Base-by-base conservation (phyloP, 1,284 basidiomycete species). In the Cutaneotrichosporon sp. region DNA sequence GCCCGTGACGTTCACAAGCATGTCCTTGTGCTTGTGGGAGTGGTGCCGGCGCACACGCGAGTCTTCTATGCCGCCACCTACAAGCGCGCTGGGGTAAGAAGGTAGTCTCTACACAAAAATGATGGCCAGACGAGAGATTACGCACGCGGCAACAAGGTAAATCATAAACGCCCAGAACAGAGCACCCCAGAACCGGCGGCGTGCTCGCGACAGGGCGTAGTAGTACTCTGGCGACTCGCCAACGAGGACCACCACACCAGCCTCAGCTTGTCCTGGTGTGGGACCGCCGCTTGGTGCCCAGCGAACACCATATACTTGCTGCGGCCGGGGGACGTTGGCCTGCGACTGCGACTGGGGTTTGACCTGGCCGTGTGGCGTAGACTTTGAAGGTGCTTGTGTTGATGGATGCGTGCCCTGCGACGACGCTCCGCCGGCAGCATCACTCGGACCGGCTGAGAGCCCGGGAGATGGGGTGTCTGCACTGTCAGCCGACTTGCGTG, bases 91-190 rank as follows among this genome's bases (percentile, higher is more conserved):
- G 26, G n/a, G n/a, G n/a, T n/a, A n/a, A n/a, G n/a, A n/a, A n/a
- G n/a, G n/a, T n/a, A n/a, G n/a, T n/a, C n/a, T n/a, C n/a, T n/a
- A n/a, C n/a, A n/a, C n/a, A n/a, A n/a, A n/a, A n/a, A n/a, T n/a
- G n/a, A n/a, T n/a, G n/a, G n/a, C n/a, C n/a, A 30, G 26, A 30
- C 7, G 7, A 30, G 10, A 30, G 26, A 42, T 15, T 3, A 69
- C 72, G 63, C 49, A 74, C 72, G 66, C 70, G 22, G 67, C 37
- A 8, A 65, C 37, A 21, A 72, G 60, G 62, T 66, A 74, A 45
- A 74, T 72, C n/a, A 63, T 47, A 55, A 70, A 66, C 1, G 66
- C 72, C 68, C 68, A 73, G 40, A 70, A 55, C 52, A 74, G 58
- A 2, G 72, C 66, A 15, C 60, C 56, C 62, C 68, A 72, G 58